Evolutionary conservation across 2,329 filamentous ascomycete species (phyloP).

Genomic region (Botrytis cinerea): DNA sequence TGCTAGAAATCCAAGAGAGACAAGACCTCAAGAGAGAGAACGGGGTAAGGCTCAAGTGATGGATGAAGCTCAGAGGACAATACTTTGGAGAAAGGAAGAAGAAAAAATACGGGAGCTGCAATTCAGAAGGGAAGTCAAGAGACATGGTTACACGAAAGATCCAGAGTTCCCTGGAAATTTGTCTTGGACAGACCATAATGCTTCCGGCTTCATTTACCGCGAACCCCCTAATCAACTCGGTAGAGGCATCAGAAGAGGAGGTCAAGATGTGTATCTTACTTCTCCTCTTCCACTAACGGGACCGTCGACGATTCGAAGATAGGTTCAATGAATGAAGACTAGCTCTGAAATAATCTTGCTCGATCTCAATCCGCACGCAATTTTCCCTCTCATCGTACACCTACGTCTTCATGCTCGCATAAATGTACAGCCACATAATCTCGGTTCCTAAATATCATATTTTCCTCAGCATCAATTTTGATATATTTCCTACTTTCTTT

Average conservation of each 20-base stretch:
- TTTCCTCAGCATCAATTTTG: background rate
- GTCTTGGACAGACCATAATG: background rate
- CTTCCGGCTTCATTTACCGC: background rate
- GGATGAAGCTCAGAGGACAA: background rate
- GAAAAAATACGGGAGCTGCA: background rate
- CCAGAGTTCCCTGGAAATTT: background rate
- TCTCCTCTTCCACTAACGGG: fast-evolving
- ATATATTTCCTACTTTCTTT: background rate
- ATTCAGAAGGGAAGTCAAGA: background rate
- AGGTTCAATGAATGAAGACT: background rate
- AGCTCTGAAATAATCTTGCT: background rate
- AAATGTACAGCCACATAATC: background rate
- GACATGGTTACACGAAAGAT: background rate
- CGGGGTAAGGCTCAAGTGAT: too few species aligned
- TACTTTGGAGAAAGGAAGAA: background rate
- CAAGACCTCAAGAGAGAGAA: too few species aligned
- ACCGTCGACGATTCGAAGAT: background rate
- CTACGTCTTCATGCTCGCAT: background rate
- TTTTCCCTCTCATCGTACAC: background rate
- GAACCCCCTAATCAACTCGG: fast-evolving
- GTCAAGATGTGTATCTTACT: background rate
- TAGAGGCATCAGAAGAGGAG: background rate
- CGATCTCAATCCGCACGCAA: background rate
- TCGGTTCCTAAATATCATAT: background rate
- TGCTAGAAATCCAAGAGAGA: too few species aligned